Evolutionary conservation across 129 eudicot species (phyloP), one percentile per base, ranked within the genome.

Genomic region (Pittosporum tobira): DNA sequence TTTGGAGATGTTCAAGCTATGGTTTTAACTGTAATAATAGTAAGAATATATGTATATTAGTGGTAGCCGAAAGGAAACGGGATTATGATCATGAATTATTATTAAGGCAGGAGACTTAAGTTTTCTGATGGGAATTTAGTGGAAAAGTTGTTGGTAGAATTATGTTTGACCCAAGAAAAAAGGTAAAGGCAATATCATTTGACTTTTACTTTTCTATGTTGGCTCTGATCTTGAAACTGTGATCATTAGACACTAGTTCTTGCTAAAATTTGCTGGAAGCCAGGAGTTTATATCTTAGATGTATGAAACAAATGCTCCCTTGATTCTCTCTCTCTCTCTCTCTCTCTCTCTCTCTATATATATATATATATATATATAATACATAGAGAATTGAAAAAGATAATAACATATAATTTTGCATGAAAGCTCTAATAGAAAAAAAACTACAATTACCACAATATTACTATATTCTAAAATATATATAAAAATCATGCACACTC

Each of bases 51-150:
- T 14, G 46, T 42, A 61, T 26, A 46, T 26, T 61, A 61, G 66
- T 63, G 59, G 68, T 38, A 23, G 30, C 68, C 68, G 68, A 63
- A 63, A 63, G 59, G 49, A 63, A 63, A 63, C 34, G 38, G 15
- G 50, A 38, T 13, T 58, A 29, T 63, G 13, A 63, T 63, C 38
- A 49, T 36, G 68, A 51, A 21, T 63, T 50, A 50, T 50, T 57
- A 63, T 50, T 22, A 34, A 49, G 46, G 20, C 51, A 45, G 66
- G 45, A 47, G 56, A 47, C 66, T 19, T 0, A 16, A 13, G 4
- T 43, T 59, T 28, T n/a, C 27, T 45, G 15, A 4, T 42, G 53
- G 18, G 36, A 18, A 51, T 23, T n/a, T n/a, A 14, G 5, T 10
- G 2, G 25, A n/a, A 34, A 57, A 57, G 46, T 4, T 37, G 28